phyloP scores from a whole-genome alignment of 192 early-diverging fungal genomes.

The Backusella tarrabulga region DNA sequence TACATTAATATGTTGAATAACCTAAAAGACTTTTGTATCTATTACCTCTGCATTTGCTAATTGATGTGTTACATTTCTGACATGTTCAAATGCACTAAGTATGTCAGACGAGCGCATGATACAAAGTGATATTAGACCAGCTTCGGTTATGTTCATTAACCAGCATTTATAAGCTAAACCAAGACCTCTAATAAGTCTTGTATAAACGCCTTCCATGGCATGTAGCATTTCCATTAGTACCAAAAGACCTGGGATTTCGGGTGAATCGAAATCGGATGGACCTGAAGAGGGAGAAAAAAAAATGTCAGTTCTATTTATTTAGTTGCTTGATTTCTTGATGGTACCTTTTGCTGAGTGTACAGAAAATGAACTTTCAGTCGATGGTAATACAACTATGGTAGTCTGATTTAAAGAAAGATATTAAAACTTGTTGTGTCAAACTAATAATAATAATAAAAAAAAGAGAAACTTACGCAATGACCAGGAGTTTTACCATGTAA shows the following conservation, averaged over 20 bases:
- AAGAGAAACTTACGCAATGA: background rate
- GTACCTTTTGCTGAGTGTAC: constrained; percentile 12
- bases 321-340: background rate
- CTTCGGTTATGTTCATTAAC: constrained; percentile 39
- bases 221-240: constrained; percentile 51
- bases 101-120: constrained; percentile 49
- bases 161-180: constrained; percentile 52
- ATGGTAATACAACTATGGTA: background rate
- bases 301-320: background rate
- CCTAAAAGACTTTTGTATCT: background rate
- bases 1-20: constrained; percentile 16
- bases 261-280: constrained; percentile 43
- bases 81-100: constrained; percentile 46
- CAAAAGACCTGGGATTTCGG: constrained; percentile 50
- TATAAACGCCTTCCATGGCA: constrained; percentile 56
- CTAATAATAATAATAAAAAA: too few species aligned
- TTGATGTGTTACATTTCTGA: constrained; percentile 43
- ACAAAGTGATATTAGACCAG: constrained; percentile 44
- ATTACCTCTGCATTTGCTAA: constrained; percentile 21
- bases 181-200: constrained; percentile 52
- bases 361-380: constrained; percentile 14
- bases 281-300: constrained; percentile 17
- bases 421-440: background rate
- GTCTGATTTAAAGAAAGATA: background rate
- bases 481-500: background rate